Base-by-base conservation (phyloP, 192 early-diverging fungal genomes). In the Podila verticillata region DNA sequence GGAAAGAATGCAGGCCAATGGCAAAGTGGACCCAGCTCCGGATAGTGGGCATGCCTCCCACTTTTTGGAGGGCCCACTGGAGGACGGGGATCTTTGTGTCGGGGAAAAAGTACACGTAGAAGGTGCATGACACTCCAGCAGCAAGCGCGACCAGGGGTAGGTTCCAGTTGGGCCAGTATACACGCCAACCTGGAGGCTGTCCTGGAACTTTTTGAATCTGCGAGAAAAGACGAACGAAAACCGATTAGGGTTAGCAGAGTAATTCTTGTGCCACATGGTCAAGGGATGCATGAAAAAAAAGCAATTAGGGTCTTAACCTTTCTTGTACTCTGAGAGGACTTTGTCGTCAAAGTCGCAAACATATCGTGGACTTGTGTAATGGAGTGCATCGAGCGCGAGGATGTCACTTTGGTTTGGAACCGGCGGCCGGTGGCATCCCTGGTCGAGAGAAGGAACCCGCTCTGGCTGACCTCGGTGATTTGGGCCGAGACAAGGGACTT, bases 141-240 rank as follows among this genome's bases (percentile, higher is more conserved):
- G 74, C 74, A 1, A 75, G 67, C 13, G 20, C 8, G 48, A 65
- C 65, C 56, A 75, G 57, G 57, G 69, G 62, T 7, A 49, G 61
- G 54, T 15, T 75, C 74, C 66, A 69, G 48, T 51, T 36, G 19
- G 74, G 74, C 74, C 66, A 68, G 62, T 75, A 75, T 10, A 69
- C 62, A 1, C 66, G 44, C 34, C 54, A 51, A n/a, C 74, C 74
- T 64, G 74, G 13, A 0, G 66, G 66, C 24, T 75, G 74, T 13
- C 74, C 74, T n/a, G 74, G 74, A 47, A 48, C 28, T 19, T 34
- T 61, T 31, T 61, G 29, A 5, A n/a, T 61, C n/a, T 15, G 34
- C 20, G 6, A 22, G 32, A 34, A 20, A n/a, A 5, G 2, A 24
- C 20, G 29, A n/a, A 32, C 19, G 19, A 20, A 22, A 19, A 35